These are phyloP conservation scores for Penicillium ucsense DNA, from an alignment of 495 filamentous ascomycete species.

Conservation along the genomic window DNA sequence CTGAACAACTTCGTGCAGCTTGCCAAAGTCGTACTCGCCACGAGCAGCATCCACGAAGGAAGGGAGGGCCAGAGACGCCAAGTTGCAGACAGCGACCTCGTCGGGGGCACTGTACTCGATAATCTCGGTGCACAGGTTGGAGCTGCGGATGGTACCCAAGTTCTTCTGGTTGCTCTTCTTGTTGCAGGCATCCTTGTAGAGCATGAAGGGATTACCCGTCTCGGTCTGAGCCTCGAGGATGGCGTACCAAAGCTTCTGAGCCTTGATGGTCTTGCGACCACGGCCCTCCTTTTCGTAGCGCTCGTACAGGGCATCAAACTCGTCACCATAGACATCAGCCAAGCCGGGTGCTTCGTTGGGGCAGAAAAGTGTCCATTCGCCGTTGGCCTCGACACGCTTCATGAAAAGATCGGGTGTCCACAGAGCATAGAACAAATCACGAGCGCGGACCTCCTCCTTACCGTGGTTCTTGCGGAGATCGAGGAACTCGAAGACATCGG, in stretches of 20 bases:
- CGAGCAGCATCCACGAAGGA: conserved; percentile 75
- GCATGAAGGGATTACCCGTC: conserved; percentile 98
- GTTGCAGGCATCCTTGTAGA: conserved; percentile 98
- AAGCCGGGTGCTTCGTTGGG: conserved; percentile 91
- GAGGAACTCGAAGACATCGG: conserved; percentile 93
- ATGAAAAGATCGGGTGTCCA: conserved; percentile 99
- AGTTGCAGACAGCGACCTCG: conserved; percentile 97
- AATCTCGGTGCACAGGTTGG: conserved; percentile 97
- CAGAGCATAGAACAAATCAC: conserved; percentile 93
- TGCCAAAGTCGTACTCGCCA: conserved; percentile 84
- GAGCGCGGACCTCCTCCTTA: conserved; percentile 94
- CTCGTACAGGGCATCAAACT: conserved; percentile 92
- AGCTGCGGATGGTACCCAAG: conserved; percentile 92
- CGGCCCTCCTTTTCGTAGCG: conserved; percentile 85
- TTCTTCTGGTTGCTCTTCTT: conserved; percentile 99
- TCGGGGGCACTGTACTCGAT: conserved; percentile 94
- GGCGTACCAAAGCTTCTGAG: conserved; percentile 98
- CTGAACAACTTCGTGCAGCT: conserved; percentile 85
- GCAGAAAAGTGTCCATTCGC: conserved; percentile 94
- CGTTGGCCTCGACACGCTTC: conserved; percentile 95
- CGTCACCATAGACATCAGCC: conserved; percentile 93
- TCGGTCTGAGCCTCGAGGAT: conserved; percentile 97
- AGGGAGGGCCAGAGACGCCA: conserved; percentile 87
- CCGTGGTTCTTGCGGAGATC: conserved; percentile 98
- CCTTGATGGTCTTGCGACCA: conserved; percentile 83